Percentiles rank a stretch among this genome's conserved stretches.
phyloP scores from a whole-genome alignment of 1,284 basidiomycete species.

The Bondarzewia mesenterica region DNA sequence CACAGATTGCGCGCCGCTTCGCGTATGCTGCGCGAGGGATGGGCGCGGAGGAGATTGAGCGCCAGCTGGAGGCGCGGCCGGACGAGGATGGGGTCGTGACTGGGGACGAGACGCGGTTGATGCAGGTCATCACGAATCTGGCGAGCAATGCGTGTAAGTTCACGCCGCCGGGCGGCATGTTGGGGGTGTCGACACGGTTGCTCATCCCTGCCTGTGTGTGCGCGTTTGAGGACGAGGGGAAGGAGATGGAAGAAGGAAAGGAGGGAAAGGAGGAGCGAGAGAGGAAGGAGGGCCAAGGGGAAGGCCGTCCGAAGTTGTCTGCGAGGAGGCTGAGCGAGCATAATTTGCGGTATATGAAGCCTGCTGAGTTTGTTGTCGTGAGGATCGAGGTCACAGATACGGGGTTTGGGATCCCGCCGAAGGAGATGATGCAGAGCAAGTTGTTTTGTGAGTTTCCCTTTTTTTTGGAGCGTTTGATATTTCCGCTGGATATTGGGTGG shows the following conservation, averaged over 20 bases:
- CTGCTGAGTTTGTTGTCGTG: constrained; percentile 58
- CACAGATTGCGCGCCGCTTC: constrained; percentile 43
- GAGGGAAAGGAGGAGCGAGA: constrained; percentile 1
- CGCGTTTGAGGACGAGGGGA: background rate
- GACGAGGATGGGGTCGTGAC: constrained; percentile 59
- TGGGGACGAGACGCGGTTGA: constrained; percentile 73
- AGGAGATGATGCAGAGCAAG: constrained; percentile 68
- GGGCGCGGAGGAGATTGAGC: constrained; percentile 28
- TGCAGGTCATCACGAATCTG: constrained; percentile 75
- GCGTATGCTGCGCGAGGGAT: constrained; percentile 53
- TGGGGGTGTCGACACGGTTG: constrained; percentile 54
- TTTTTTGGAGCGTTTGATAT: background rate
- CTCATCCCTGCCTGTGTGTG: constrained; percentile 30
- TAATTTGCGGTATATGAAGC: constrained; percentile 31
- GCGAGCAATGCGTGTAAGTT: constrained; percentile 78
- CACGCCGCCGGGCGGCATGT: constrained; percentile 64
- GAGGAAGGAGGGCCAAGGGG: constrained; percentile 6
- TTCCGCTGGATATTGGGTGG: background rate
- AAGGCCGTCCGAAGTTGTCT: constrained; percentile 25
- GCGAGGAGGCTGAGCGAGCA: constrained; percentile 40
- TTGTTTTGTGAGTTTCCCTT: constrained; percentile 55
- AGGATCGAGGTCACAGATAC: constrained; percentile 80
- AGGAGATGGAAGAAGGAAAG: background rate
- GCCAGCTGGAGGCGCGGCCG: constrained; percentile 32
- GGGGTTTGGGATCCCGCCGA: constrained; percentile 64